Conservation (phyloP, 2,329 filamentous ascomycete genomes). For the Fusarium pseudograminearum region DNA sequence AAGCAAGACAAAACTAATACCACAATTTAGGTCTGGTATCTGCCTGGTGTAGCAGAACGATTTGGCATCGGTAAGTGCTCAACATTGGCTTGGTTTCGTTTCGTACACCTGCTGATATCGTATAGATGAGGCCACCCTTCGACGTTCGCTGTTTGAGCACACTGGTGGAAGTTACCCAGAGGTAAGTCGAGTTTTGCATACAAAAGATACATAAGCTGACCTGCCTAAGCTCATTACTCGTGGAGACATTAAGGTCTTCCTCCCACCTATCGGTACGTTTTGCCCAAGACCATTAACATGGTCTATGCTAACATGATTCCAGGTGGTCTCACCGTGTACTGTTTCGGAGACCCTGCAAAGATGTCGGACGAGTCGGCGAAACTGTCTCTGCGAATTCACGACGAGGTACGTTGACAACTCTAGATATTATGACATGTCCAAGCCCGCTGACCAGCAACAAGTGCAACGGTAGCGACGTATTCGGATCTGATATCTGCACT, state of each 20-base stretch:
- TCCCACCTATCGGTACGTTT: conserved; percentile 84
- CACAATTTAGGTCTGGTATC: conserved; percentile 73
- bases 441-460: conserved; percentile 45
- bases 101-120: conserved; percentile 44
- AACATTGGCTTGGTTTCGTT: neutral
- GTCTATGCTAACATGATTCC: conserved; percentile 18
- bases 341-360: conserved; percentile 93
- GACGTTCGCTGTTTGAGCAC: conserved; percentile 91
- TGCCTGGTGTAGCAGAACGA: conserved; percentile 87
- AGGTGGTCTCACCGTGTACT: conserved; percentile 94
- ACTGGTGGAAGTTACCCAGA: conserved; percentile 97
- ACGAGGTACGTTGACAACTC: conserved; percentile 61
- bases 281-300: neutral
- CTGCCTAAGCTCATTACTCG: conserved; percentile 80
- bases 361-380: conserved; percentile 88
- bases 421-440: neutral
- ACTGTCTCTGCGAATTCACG: conserved; percentile 85
- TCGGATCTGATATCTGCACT: conserved; percentile 97
- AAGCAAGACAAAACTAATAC: conserved; percentile 4
- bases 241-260: conserved; percentile 92
- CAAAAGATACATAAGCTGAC: conserved; percentile 37
- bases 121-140: conserved; percentile 83
- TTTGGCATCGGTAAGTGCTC: conserved; percentile 81
- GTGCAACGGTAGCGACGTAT: conserved; percentile 98
- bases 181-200: conserved; percentile 50